Evolutionary conservation across 495 filamentous ascomycete genomes (phyloP), one percentile per base, ranked within the genome.

Genomic region (Penicillium maclennaniae): DNA sequence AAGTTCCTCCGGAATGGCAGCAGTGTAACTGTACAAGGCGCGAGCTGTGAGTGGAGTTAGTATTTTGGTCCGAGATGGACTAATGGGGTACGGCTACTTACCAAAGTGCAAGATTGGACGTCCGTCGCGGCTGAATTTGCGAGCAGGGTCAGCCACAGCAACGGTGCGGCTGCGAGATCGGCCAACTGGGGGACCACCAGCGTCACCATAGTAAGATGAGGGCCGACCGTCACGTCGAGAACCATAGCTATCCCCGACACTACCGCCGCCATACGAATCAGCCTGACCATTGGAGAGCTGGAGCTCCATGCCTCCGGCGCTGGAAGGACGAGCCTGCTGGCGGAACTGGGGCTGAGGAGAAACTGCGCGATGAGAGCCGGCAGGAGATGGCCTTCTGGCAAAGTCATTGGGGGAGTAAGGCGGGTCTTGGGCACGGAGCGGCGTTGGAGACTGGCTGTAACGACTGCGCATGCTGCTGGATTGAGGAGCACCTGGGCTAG

Each of bases 1-100:
- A 28, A 99, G 77, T 69, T 99, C 95, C 61, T 96, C 93, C 0
- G 92, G 88, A 51, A 99, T 99, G 15, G 89, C 91, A 0, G 93
- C 88, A 60, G 85, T 83, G 71, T 99, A 99, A 75, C 87, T 83
- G 71, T 97, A 99, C 75, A 96, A 76, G 43, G 95, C 91, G 48
- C 91, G 87, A 42, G 95, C 93, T 98, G 57, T 37, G 45, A 34
- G 14, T n/a, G 44, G 28, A 56, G 37, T 28, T 45, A 34, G 54
- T 56, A 60, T 63, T 45, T 43, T 39, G 9, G 10, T 15, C 7
- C 7, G n/a, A 20, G 17, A 6, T 19, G 38, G 17, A 47, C 21
- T 34, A 28, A 36, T 38, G n/a, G 17, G 41, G 27, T 23, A 46
- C 28, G 7, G 6, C 40, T 49, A 77, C 90, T 84, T 79, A 97